These are phyloP conservation scores for Parafenestella ontariensis DNA, from an alignment of 2,329 filamentous ascomycete genomes.

Conservation along the genomic window DNA sequence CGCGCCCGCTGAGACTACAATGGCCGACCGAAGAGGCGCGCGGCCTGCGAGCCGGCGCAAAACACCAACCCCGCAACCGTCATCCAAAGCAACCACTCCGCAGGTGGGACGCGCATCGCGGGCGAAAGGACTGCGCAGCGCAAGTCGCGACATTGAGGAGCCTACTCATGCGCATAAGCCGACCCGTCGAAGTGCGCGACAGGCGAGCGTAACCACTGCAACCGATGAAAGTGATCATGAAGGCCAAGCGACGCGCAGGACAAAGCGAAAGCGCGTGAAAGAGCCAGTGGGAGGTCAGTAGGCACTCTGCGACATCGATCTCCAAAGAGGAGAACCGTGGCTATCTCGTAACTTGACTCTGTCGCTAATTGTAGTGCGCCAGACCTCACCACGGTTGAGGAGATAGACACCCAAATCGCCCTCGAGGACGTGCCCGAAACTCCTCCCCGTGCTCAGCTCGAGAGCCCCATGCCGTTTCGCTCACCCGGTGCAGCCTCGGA, in stretches of 20 bases:
- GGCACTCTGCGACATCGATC: not conserved
- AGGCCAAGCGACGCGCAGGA: constrained; percentile 21
- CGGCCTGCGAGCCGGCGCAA: constrained; percentile 45
- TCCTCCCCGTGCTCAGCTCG: constrained; percentile 20
- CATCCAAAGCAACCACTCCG: constrained; percentile 23
- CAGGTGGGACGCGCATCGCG: constrained; percentile 34
- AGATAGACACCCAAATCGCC: constrained; percentile 33
- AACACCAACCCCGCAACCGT: constrained; percentile 40
- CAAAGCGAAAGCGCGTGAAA: constrained; percentile 31
- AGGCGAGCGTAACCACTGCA: constrained; percentile 34
- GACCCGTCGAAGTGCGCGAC: constrained; percentile 35
- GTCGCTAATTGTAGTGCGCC: constrained; percentile 15
- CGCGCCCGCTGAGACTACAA: constrained; percentile 14
- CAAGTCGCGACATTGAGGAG: constrained; percentile 48
- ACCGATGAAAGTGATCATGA: constrained; percentile 34
- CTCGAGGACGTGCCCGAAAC: constrained; percentile 32
- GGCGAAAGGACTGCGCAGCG: constrained; percentile 47
- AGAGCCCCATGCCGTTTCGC: constrained; percentile 19
- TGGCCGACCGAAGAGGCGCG: constrained; percentile 44
- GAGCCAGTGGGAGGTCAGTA: constrained; percentile 39
- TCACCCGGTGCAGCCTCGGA: constrained; percentile 50
- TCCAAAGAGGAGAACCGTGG: not conserved
- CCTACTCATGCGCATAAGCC: constrained; percentile 24
- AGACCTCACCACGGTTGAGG: constrained; percentile 47
- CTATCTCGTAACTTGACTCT: constrained; percentile 1